These are phyloP conservation scores for Coemansia sp. DNA, from an alignment of 192 early-diverging fungal species.

Conservation along the genomic window DNA sequence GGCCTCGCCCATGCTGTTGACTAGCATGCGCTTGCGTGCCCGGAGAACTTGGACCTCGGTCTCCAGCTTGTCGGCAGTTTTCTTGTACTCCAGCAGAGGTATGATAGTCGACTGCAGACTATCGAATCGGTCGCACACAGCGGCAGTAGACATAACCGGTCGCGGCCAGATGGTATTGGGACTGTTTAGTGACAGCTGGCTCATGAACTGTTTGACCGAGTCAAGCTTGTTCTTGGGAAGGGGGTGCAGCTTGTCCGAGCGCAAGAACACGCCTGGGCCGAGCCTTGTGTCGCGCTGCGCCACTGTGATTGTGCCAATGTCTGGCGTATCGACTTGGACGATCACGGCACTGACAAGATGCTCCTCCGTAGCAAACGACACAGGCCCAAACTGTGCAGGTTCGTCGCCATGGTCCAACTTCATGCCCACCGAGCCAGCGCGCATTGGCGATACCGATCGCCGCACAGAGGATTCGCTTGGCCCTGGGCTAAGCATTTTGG, in stretches of 20 bases:
- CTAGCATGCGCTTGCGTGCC: conserved; percentile 44
- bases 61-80: conserved; percentile 78
- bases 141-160: conserved; percentile 82
- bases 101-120: conserved; percentile 74
- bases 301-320: conserved; percentile 32
- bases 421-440: conserved; percentile 8
- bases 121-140: conserved; percentile 78
- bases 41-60: conserved; percentile 63
- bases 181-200: conserved; percentile 40
- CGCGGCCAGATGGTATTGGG: conserved; percentile 59
- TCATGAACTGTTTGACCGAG: conserved; percentile 51
- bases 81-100: conserved; percentile 79
- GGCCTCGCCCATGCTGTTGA: conserved; percentile 37
- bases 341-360: conserved; percentile 40
- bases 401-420: conserved; percentile 27
- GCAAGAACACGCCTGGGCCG: conserved; percentile 52
- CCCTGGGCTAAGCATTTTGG: conserved; percentile 8
- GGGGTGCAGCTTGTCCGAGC: conserved; percentile 53
- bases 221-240: conserved; percentile 55
- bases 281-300: conserved; percentile 47
- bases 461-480: conserved; percentile 11
- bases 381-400: conserved; percentile 27
- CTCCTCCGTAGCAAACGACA: conserved; percentile 47
- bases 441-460: conserved; percentile 34
- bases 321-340: conserved; percentile 23